A percentile compares a stretch with the other conserved stretches of the same genome.
Conservation (phyloP, 768 basidiomycete genomes). For the Russula dissimulans region DNA sequence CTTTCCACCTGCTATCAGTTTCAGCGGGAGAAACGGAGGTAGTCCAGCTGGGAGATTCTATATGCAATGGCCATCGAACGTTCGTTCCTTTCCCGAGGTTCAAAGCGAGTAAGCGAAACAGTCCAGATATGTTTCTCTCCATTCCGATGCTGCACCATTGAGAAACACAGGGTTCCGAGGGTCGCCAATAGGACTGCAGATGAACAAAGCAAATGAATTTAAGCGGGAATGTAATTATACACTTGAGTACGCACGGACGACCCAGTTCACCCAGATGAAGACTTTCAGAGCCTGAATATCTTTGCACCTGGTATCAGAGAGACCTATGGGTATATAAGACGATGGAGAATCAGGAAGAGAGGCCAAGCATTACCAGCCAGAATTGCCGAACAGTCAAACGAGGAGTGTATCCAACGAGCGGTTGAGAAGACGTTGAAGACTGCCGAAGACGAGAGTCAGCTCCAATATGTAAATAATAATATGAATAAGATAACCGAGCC, state of each 20-base stretch:
- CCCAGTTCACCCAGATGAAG: slow-evolving; percentile 27
- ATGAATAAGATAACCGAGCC: too few species aligned
- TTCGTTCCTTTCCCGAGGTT: too few species aligned
- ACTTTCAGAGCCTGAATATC: too few species aligned
- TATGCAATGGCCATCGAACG: not conserved
- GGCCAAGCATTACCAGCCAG: slow-evolving; percentile 27
- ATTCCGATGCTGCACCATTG: slow-evolving; percentile 30
- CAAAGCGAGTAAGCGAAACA: too few species aligned
- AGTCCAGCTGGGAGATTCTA: too few species aligned
- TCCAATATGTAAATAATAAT: not conserved
- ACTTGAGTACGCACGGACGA: slow-evolving; percentile 35
- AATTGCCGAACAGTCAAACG: slow-evolving; percentile 37
- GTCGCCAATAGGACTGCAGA: slow-evolving; percentile 32
- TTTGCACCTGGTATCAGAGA: too few species aligned
- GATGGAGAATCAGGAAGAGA: not conserved
- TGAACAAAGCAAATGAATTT: not conserved
- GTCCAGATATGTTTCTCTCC: too few species aligned
- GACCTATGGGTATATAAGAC: too few species aligned
- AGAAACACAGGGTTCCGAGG: slow-evolving; percentile 35
- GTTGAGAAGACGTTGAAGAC: slow-evolving; percentile 53
- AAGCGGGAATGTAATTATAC: too few species aligned
- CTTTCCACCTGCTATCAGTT: not conserved
- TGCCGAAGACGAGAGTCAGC: slow-evolving; percentile 14
- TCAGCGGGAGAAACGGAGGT: not conserved
- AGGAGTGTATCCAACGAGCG: slow-evolving; percentile 43